phyloP scores from a whole-genome alignment of 805 yeast species.

The Candida boleticola region DNA sequence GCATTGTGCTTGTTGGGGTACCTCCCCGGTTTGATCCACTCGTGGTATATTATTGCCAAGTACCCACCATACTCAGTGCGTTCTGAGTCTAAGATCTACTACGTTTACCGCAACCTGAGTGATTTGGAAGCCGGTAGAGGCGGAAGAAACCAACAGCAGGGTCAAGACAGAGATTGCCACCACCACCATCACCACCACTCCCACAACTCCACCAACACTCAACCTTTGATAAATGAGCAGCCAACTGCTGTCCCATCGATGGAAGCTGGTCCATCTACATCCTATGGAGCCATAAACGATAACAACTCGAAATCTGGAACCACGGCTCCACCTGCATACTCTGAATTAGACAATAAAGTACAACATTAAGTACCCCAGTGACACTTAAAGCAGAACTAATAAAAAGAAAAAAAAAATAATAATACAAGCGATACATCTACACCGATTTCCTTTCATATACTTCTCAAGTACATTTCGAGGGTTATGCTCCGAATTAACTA shows the following conservation, averaged over 20 bases:
- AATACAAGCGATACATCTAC: too few species aligned
- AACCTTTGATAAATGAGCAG: slow-evolving; percentile 9
- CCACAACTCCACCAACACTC: slow-evolving; percentile 5
- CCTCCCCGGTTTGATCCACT: slow-evolving; percentile 50
- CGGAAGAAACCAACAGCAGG: slow-evolving; percentile 19
- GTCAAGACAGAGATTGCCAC: slow-evolving; percentile 6
- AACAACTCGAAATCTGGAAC: slow-evolving; percentile 6
- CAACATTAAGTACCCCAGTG: background rate
- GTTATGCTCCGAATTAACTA: too few species aligned
- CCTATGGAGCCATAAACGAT: slow-evolving; percentile 29
- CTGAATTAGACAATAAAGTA: slow-evolving; percentile 19
- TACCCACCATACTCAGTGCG: slow-evolving; percentile 37
- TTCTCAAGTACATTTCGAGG: too few species aligned
- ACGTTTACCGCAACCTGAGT: slow-evolving; percentile 23
- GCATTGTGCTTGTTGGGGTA: slow-evolving; percentile 47
- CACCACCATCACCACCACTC: slow-evolving; percentile 8
- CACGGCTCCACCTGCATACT: slow-evolving; percentile 30
- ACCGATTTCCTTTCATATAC: too few species aligned
- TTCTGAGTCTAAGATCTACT: slow-evolving; percentile 29
- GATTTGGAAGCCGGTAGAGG: slow-evolving; percentile 32
- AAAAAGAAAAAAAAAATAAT: background rate
- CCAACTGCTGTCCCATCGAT: slow-evolving; percentile 4
- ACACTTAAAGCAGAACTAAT: background rate
- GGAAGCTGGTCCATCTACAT: slow-evolving; percentile 9
- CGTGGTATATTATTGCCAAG: slow-evolving; percentile 49